These are phyloP conservation scores for Tetragonia tetragonoides DNA, from an alignment of 148 eudicot genomes.

Conservation along the genomic window DNA sequence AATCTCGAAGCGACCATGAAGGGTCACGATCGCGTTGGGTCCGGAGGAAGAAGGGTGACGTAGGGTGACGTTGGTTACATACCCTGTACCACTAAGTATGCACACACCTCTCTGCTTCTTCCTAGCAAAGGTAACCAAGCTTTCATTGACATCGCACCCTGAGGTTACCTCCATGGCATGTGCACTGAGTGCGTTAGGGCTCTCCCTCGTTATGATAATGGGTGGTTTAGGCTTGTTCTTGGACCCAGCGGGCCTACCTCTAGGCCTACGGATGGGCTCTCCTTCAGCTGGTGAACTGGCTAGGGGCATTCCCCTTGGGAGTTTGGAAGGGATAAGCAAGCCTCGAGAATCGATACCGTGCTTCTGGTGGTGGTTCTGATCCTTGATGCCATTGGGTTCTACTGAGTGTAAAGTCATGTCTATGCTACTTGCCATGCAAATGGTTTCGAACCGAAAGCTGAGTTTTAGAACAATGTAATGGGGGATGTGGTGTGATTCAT, in stretches of 20 bases:
- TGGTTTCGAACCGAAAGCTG: not conserved
- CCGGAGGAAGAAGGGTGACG: conserved; percentile 56
- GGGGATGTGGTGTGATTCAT: conserved; percentile 9
- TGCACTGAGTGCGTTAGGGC: conserved; percentile 59
- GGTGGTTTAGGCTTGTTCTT: conserved; percentile 85
- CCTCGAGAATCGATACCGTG: conserved; percentile 21
- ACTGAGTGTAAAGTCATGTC: conserved; percentile 32
- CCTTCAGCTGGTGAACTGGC: conserved; percentile 16
- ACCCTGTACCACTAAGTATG: conserved; percentile 64
- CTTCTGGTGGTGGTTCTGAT: conserved; percentile 22
- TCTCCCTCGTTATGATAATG: conserved; percentile 69
- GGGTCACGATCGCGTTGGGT: conserved; percentile 52
- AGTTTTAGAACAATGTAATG: conserved; percentile 9
- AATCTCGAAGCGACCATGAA: conserved; percentile 76
- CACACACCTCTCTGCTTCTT: conserved; percentile 65
- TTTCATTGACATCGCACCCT: conserved; percentile 65
- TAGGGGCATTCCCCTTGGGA: conserved; percentile 19
- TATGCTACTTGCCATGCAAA: conserved; percentile 36
- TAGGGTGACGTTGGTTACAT: conserved; percentile 63
- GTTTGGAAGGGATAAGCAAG: conserved; percentile 16
- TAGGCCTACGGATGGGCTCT: conserved; percentile 49
- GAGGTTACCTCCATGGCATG: conserved; percentile 77
- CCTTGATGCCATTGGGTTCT: conserved; percentile 32
- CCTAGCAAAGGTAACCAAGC: conserved; percentile 51
- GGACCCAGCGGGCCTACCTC: conserved; percentile 81